Conservation (phyloP, 306 rosid genomes). For the Delonix regia region DNA sequence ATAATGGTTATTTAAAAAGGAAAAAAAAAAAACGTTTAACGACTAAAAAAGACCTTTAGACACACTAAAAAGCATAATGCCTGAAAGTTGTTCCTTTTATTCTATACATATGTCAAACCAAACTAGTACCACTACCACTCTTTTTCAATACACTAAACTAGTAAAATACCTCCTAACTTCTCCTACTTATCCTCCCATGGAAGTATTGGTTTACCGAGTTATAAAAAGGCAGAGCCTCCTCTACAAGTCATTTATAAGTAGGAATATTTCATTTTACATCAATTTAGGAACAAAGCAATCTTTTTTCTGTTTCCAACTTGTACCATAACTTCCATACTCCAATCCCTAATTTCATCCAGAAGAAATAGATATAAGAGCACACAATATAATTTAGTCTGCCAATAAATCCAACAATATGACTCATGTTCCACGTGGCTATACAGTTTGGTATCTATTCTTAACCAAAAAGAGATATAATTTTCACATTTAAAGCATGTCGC, state of each 20-base stretch:
- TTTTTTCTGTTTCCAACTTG: too few species aligned
- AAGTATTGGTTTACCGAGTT: too few species aligned
- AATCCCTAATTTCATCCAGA: neutral
- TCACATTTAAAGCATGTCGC: neutral
- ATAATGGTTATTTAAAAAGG: too few species aligned
- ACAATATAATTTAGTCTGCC: neutral
- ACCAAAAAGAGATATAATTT: constrained; percentile 8
- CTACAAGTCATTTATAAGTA: neutral
- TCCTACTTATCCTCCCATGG: too few species aligned
- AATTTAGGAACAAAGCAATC: neutral
- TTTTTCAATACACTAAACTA: too few species aligned
- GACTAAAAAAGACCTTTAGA: too few species aligned
- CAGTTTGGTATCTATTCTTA: neutral
- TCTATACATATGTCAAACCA: neutral
- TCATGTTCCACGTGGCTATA: neutral
- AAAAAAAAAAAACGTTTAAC: too few species aligned
- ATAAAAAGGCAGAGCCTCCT: neutral
- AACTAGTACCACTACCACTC: too few species aligned
- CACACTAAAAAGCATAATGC: too few species aligned
- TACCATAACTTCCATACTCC: neutral
- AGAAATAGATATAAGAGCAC: neutral
- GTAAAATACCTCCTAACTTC: too few species aligned
- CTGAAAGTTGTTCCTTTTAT: too few species aligned
- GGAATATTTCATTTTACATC: neutral
- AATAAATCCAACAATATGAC: neutral